Base-by-base conservation (phyloP, 139 green algal genomes). In the Auxenochlorella protothecoides region DNA sequence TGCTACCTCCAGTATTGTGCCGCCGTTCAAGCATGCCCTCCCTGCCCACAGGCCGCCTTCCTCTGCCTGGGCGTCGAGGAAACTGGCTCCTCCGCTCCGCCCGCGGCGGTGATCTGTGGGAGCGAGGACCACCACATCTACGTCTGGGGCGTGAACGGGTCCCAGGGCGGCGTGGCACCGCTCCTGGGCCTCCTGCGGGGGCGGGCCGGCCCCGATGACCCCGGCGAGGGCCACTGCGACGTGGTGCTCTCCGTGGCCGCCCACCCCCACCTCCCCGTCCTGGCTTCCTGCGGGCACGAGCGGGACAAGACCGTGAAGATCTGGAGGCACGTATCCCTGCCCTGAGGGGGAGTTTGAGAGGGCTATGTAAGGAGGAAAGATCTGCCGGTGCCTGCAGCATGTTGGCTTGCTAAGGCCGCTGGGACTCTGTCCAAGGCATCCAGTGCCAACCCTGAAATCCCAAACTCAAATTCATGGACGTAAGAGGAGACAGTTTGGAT, bases 131-230 rank as follows among this genome's bases (percentile, higher is more conserved):
- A 84, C 53, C 68, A 68, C 66, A 73, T 97, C 12, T 87, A 80
- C 68, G 55, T 92, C n/a, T 97, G 90, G 84, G 83, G 91, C 63
- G 74, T 97, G 10, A 89, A 91, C 66, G 85, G 83, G 81, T 15
- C 55, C 83, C 81, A 80, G 85, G 55, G 14, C 70, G 14, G 52
- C 52, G 12, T 56, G 54, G 56, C 27, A 16, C 55, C 9, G 51
- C 65, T 71, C 44, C 55, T 60, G n/a, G 66, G 70, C n/a, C 13
- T 81, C 11, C 52, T 92, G 5, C 77, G 73, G 3, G 82, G 84
- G 14, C 63, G 74, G 3, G 5, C 51, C 9, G 59, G n/a, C 6
- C 16, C 69, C 3, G 81, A 85, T 8, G 72, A 70, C 9, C 11
- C 66, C 4, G 84, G 81, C 3, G 65, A 79, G n/a, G 87, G 86